phyloP scores from a whole-genome alignment of 805 yeast genomes.

The Clavispora asparagi region DNA sequence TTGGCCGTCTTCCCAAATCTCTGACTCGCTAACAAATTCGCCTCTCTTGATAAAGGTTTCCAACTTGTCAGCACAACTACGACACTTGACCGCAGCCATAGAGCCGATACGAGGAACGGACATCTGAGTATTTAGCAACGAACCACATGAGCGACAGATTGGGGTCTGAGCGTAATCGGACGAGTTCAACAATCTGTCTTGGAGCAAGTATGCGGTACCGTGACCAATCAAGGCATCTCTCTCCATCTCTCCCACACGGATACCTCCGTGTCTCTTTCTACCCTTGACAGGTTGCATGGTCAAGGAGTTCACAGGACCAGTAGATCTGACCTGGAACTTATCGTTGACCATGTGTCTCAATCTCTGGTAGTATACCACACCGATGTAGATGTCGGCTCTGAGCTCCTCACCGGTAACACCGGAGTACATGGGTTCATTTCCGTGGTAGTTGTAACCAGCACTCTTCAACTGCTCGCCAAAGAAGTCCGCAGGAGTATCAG shows the following conservation, averaged over 20 bases:
- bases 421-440: slow-evolving; percentile 98
- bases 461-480: slow-evolving; percentile 86
- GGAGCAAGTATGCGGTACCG: slow-evolving; percentile 91
- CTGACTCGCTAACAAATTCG: slow-evolving; percentile 56
- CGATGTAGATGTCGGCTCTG: slow-evolving; percentile 92
- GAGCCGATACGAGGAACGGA: slow-evolving; percentile 91
- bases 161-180: slow-evolving; percentile 92
- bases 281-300: slow-evolving; percentile 99
- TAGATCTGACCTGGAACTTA: slow-evolving; percentile 97
- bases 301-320: slow-evolving; percentile 94
- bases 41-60: slow-evolving; percentile 48
- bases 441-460: slow-evolving; percentile 96
- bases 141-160: slow-evolving; percentile 90
- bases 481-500: slow-evolving; percentile 94
- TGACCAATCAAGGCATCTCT: slow-evolving; percentile 98
- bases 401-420: slow-evolving; percentile 98
- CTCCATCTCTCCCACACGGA: slow-evolving; percentile 99
- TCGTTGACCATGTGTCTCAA: slow-evolving; percentile 99
- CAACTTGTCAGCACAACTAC: slow-evolving; percentile 79
- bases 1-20: slow-evolving; percentile 96
- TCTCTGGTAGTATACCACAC: slow-evolving; percentile 96
- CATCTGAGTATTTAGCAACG: slow-evolving; percentile 80
- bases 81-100: slow-evolving; percentile 72
- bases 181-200: slow-evolving; percentile 91
- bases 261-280: slow-evolving; percentile 98